Conservation (phyloP, 2,329 filamentous ascomycete genomes). For the Rhytidhysteron rufulum region DNA sequence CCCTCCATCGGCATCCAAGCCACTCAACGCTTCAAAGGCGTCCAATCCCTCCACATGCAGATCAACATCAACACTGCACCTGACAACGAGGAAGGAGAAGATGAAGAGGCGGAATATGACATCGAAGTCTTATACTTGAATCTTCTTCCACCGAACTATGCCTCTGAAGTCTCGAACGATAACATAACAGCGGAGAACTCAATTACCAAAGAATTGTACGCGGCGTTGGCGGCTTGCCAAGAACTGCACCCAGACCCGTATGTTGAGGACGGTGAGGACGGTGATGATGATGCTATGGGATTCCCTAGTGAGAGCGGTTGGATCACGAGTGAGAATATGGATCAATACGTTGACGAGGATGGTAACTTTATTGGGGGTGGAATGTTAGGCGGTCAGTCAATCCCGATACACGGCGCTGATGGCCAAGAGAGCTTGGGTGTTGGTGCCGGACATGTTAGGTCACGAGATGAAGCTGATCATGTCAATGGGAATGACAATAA, state of each 20-base stretch:
- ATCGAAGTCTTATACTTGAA: constrained; percentile 65
- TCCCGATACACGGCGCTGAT: constrained; percentile 17
- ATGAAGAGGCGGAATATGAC: too few species aligned
- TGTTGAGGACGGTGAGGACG: constrained; percentile 54
- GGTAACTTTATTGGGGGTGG: constrained; percentile 32
- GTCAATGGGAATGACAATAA: constrained; percentile 14
- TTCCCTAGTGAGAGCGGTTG: constrained; percentile 73
- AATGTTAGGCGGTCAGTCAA: constrained; percentile 1
- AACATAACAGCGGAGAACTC: constrained; percentile 19
- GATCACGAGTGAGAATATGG: constrained; percentile 90
- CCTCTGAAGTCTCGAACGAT: constrained; percentile 8
- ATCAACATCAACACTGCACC: constrained; percentile 49
- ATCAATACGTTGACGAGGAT: constrained; percentile 57
- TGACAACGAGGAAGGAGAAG: constrained; percentile 58
- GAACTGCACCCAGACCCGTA: constrained; percentile 70
- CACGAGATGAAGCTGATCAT: constrained; percentile 24
- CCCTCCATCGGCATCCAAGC: constrained; percentile 67
- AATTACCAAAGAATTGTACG: constrained; percentile 54
- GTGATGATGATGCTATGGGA: constrained; percentile 47
- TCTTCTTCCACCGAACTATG: constrained; percentile 51
- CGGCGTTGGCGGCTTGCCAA: constrained; percentile 69
- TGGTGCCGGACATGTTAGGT: constrained; percentile 35
- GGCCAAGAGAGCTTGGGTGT: constrained; percentile 30
- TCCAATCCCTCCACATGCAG: constrained; percentile 34
- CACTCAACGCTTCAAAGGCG: constrained; percentile 7